phyloP scores from a whole-genome alignment of 1,284 basidiomycete genomes.

The Cryptococcus maquisensis region DNA sequence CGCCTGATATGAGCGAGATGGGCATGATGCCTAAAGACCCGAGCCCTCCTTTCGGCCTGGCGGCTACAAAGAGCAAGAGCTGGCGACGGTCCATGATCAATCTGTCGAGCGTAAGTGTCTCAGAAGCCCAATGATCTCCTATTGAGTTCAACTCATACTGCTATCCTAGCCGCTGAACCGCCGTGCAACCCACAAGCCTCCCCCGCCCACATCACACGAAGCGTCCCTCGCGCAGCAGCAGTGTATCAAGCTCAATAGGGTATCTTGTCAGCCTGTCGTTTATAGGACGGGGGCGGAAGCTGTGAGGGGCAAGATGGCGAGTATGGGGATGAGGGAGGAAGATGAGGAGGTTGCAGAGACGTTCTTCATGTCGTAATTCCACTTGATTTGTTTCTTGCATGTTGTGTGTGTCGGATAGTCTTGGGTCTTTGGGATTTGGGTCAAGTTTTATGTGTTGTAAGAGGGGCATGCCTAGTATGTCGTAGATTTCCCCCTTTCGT shows the following conservation, averaged over 20 bases:
- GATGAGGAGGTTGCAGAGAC: constrained; percentile 38
- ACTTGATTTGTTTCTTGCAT: too few relatives aligned
- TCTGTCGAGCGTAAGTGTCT: constrained; percentile 23
- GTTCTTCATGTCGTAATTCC: constrained; percentile 37
- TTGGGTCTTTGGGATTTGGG: too few relatives aligned
- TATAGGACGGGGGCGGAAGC: constrained; percentile 26
- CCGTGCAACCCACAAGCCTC: constrained; percentile 8
- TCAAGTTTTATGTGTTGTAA: too few relatives aligned
- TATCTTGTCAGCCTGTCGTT: constrained; percentile 10
- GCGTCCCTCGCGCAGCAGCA: constrained; percentile 29
- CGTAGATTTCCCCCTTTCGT: too few relatives aligned
- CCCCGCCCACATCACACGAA: constrained; percentile 36
- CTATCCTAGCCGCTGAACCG: constrained; percentile 12
- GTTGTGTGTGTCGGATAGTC: not conserved
- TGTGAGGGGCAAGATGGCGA: constrained; percentile 17
- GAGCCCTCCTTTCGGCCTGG: not conserved
- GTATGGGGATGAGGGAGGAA: constrained; percentile 34
- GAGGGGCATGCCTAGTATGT: too few relatives aligned
- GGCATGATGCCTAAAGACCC: constrained; percentile 1
- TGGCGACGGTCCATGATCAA: constrained; percentile 34
- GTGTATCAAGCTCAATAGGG: constrained; percentile 23
- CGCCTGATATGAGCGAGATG: not conserved
- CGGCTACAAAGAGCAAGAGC: constrained; percentile 19
- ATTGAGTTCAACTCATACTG: not conserved
- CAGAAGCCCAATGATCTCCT: too few relatives aligned